phyloP scores from a whole-genome alignment of 1,284 basidiomycete species.

The Trichosporon faecale region DNA sequence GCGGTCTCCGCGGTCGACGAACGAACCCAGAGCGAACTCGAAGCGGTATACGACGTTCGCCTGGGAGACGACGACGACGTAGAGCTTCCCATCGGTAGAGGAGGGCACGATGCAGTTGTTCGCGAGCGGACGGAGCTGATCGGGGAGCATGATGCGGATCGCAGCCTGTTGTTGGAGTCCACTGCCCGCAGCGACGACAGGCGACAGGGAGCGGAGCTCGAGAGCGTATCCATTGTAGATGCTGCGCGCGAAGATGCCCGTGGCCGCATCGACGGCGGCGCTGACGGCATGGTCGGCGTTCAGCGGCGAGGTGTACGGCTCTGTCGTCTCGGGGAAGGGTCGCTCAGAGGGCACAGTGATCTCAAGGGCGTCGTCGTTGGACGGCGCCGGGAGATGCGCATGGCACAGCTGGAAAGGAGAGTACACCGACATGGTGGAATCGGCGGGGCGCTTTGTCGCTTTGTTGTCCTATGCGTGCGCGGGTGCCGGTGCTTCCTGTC shows the following conservation, averaged over 20 bases:
- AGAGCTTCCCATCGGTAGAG: slow-evolving; percentile 60
- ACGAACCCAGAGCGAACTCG: slow-evolving; percentile 57
- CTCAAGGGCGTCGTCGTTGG: slow-evolving; percentile 31
- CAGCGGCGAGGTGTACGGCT: slow-evolving; percentile 56
- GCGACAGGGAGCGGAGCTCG: slow-evolving; percentile 69
- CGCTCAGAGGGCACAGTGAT: slow-evolving; percentile 50
- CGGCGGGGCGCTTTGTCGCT: slow-evolving; percentile 2
- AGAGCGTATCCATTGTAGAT: slow-evolving; percentile 70
- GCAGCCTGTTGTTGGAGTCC: slow-evolving; percentile 55
- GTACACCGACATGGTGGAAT: slow-evolving; percentile 27
- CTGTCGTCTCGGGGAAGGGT: slow-evolving; percentile 54
- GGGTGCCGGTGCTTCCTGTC: not conserved
- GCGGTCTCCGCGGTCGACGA: slow-evolving; percentile 29
- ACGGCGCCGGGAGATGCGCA: slow-evolving; percentile 41
- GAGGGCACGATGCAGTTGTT: slow-evolving; percentile 58
- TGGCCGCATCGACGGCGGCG: slow-evolving; percentile 60
- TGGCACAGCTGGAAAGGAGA: slow-evolving; percentile 42
- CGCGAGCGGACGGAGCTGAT: slow-evolving; percentile 60
- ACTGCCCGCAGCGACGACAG: slow-evolving; percentile 21
- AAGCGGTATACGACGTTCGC: slow-evolving; percentile 73
- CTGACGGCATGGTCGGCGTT: slow-evolving; percentile 71
- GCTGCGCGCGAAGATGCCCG: slow-evolving; percentile 70
- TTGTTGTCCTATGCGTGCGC: not conserved
- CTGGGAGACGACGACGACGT: slow-evolving; percentile 67
- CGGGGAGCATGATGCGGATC: slow-evolving; percentile 73